Conservation (phyloP, 768 basidiomycete genomes). For the Collybia sordida region DNA sequence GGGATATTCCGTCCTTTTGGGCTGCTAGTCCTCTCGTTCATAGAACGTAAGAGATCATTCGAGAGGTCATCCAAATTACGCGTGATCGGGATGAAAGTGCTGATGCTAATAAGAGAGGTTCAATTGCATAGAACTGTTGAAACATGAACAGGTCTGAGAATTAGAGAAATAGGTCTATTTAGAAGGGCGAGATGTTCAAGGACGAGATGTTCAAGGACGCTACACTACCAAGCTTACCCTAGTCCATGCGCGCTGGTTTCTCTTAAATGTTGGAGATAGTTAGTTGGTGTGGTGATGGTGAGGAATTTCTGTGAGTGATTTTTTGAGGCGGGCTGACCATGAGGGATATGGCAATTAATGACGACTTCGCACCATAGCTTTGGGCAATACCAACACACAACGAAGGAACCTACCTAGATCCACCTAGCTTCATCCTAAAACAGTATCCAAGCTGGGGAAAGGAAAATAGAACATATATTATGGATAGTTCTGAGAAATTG, state of each 20-base stretch:
- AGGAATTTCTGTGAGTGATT: conserved; percentile 47
- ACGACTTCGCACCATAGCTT: too few species aligned
- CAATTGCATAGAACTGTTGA: conserved; percentile 60
- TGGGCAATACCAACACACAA: conserved; percentile 1
- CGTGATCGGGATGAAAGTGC: conserved; percentile 45
- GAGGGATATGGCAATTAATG: too few species aligned
- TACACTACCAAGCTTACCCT: conserved; percentile 84
- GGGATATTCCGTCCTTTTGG: conserved; percentile 54
- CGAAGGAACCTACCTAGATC: conserved; percentile 24
- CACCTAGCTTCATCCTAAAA: conserved; percentile 14
- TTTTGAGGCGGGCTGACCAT: conserved; percentile 38
- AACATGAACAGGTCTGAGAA: conserved; percentile 5
- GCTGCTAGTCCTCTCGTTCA: conserved; percentile 71
- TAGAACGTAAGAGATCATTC: conserved; percentile 57
- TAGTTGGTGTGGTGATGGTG: conserved; percentile 54
- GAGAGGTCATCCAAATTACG: conserved; percentile 79
- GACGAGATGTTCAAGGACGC: conserved; percentile 78
- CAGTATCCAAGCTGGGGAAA: not conserved
- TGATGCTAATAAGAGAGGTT: conserved; percentile 49
- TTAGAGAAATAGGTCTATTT: not conserved
- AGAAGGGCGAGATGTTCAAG: conserved; percentile 49
- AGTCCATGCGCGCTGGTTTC: conserved; percentile 66
- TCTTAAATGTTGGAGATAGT: conserved; percentile 56
- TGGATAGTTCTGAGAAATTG: conserved; percentile 8
- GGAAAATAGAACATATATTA: too few species aligned